Conservation (phyloP, 192 early-diverging fungal species). For the Jimgerdemannia lactiflua region DNA sequence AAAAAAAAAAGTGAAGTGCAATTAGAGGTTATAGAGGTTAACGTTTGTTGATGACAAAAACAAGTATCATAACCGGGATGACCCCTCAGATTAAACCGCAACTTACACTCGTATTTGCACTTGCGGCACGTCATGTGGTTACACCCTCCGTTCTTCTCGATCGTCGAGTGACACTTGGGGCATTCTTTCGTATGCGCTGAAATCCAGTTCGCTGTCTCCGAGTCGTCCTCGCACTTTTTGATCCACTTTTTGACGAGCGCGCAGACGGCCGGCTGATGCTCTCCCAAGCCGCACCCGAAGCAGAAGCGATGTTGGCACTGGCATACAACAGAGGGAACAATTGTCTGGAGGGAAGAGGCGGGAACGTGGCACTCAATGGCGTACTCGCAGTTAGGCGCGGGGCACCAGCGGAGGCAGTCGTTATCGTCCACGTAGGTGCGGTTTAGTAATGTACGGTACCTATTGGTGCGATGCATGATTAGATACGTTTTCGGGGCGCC, state of each 20-base stretch:
- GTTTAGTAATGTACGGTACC: conserved; percentile 74
- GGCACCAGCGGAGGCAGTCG: conserved; percentile 86
- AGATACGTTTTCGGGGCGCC: not conserved
- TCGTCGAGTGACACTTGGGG: conserved; percentile 88
- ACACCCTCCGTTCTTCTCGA: conserved; percentile 99
- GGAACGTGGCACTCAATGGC: conserved; percentile 89
- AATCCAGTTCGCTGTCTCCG: conserved; percentile 98
- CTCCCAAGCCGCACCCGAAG: conserved; percentile 84
- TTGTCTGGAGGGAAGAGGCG: conserved; percentile 54
- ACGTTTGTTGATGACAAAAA: no score
- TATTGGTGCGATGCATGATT: conserved; percentile 21
- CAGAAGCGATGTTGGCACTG: conserved; percentile 80
- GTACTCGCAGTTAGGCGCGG: conserved; percentile 93
- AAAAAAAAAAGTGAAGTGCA: not conserved
- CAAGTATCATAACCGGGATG: no score
- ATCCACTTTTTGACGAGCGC: conserved; percentile 80
- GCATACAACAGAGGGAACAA: conserved; percentile 90
- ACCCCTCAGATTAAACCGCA: no score
- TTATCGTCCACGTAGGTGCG: conserved; percentile 93
- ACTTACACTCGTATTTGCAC: conserved; percentile 84
- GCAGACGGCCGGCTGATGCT: conserved; percentile 93
- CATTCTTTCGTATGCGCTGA: conserved; percentile 95
- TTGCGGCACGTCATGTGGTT: conserved; percentile 99
- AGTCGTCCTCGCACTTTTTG: conserved; percentile 97
- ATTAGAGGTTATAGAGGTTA: not conserved